Conservation (phyloP, 2,329 filamentous ascomycete genomes). For the Aspergillus novoparasiticus region DNA sequence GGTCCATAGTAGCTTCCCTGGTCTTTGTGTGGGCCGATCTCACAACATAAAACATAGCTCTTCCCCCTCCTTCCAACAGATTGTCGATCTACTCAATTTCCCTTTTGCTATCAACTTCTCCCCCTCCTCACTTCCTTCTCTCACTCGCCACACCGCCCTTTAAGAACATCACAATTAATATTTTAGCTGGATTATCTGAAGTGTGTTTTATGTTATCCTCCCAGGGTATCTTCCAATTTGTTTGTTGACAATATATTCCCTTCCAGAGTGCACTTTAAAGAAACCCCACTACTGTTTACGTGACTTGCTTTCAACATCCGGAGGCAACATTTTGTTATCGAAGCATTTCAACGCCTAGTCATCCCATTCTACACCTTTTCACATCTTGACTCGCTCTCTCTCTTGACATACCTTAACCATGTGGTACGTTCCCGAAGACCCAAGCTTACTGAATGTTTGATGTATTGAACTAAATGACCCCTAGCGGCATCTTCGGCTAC, state of each 20-base stretch:
- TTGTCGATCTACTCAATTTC: constrained; percentile 20
- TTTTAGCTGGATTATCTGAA: not conserved
- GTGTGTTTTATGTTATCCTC: not conserved
- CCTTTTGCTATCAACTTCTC: constrained; percentile 8
- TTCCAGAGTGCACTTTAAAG: not conserved
- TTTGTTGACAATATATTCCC: not conserved
- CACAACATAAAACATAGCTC: constrained; percentile 33
- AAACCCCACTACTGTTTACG: not conserved
- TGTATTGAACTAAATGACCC: constrained; percentile 17
- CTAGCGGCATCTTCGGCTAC: constrained; percentile 71
- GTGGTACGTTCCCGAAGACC: constrained; percentile 33
- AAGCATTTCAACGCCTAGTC: not conserved
- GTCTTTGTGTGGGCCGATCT: constrained; percentile 29
- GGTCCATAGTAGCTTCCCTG: constrained; percentile 30
- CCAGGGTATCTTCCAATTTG: not conserved
- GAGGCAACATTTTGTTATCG: not conserved
- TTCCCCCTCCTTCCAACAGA: constrained; percentile 19
- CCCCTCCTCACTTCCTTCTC: constrained; percentile 7
- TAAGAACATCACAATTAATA: not conserved
- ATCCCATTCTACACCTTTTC: constrained; percentile 1
- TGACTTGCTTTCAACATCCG: not conserved
- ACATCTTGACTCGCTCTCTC: not conserved
- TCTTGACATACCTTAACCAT: constrained; percentile 25
- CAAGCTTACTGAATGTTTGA: not conserved
- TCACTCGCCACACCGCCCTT: constrained; percentile 7